Evolutionary conservation across 192 early-diverging fungal species (phyloP).

Genomic region (Ramicandelaber brevisporus): DNA sequence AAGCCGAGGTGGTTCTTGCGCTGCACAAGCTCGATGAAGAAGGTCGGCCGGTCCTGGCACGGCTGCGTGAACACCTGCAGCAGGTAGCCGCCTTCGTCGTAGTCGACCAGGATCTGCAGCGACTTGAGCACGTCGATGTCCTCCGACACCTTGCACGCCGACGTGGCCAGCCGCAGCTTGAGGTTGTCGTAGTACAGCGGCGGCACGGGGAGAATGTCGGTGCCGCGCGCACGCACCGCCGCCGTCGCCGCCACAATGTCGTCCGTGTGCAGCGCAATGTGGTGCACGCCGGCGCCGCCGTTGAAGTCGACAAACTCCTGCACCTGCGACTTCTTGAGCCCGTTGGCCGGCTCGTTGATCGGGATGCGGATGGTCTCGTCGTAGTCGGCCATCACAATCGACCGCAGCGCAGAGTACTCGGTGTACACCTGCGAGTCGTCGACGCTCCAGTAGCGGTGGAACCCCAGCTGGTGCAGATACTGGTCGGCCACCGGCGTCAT

Average conservation of each 20-base stretch:
- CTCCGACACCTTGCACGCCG: slow-evolving; percentile 52
- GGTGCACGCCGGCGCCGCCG: slow-evolving; percentile 58
- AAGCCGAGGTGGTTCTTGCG: slow-evolving; percentile 78
- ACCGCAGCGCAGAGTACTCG: slow-evolving; percentile 79
- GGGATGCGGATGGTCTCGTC: slow-evolving; percentile 87
- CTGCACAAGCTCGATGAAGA: slow-evolving; percentile 95
- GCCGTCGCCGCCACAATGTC: slow-evolving; percentile 63
- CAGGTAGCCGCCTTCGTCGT: slow-evolving; percentile 88
- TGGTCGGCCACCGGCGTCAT: slow-evolving; percentile 66
- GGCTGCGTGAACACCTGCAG: slow-evolving; percentile 85
- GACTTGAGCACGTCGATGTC: slow-evolving; percentile 56
- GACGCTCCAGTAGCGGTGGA: slow-evolving; percentile 96
- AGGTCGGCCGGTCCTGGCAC: slow-evolving; percentile 80
- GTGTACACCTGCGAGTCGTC: slow-evolving; percentile 92
- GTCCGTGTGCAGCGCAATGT: slow-evolving; percentile 78
- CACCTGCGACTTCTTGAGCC: slow-evolving; percentile 88
- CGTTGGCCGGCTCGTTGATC: slow-evolving; percentile 88
- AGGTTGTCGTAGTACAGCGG: slow-evolving; percentile 70
- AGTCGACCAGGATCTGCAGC: slow-evolving; percentile 83
- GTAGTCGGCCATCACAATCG: slow-evolving; percentile 87
- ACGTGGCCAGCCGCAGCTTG: slow-evolving; percentile 38
- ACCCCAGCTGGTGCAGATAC: slow-evolving; percentile 81
- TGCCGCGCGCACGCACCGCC: slow-evolving; percentile 60
- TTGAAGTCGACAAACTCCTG: slow-evolving; percentile 30
- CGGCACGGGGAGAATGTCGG: slow-evolving; percentile 71